These are phyloP conservation scores for Talaromyces sp. DNA, from an alignment of 2,329 filamentous ascomycete genomes.

Conservation along the genomic window DNA sequence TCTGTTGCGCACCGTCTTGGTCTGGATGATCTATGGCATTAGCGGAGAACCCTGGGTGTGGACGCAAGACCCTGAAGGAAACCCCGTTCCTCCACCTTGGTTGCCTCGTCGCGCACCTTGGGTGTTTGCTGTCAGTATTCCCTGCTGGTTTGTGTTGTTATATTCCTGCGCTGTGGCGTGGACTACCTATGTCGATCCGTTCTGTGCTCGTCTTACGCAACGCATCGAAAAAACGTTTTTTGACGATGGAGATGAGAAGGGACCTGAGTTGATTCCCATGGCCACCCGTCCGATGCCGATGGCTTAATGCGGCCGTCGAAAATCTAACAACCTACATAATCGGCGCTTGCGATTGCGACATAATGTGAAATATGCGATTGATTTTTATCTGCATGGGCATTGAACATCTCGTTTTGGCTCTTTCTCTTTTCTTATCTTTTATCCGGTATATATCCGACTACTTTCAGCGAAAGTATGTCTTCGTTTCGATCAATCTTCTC, in stretches of 20 bases:
- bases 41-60: constrained; percentile 47
- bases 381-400: constrained; percentile 2
- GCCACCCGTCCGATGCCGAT: constrained; percentile 21
- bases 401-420: neutral
- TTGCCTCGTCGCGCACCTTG: constrained; percentile 42
- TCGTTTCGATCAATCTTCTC: neutral
- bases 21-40: constrained; percentile 55
- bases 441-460: neutral
- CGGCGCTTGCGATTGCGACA: neutral
- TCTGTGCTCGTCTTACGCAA: constrained; percentile 50
- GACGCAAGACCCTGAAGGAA: constrained; percentile 42
- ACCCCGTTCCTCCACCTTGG: constrained; percentile 43
- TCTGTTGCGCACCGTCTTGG: constrained; percentile 52
- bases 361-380: constrained; percentile 3
- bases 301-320: neutral
- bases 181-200: constrained; percentile 54
- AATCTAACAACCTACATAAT: neutral
- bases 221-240: constrained; percentile 52
- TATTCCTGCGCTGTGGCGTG: constrained; percentile 52
- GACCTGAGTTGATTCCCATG: constrained; percentile 29
- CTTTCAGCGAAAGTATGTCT: neutral
- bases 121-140: constrained; percentile 46
- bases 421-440: neutral
- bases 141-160: constrained; percentile 48
- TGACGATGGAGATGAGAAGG: constrained; percentile 41